Conservation (phyloP, 345 rosid genomes). For the Eucalyptus leucophloia region DNA sequence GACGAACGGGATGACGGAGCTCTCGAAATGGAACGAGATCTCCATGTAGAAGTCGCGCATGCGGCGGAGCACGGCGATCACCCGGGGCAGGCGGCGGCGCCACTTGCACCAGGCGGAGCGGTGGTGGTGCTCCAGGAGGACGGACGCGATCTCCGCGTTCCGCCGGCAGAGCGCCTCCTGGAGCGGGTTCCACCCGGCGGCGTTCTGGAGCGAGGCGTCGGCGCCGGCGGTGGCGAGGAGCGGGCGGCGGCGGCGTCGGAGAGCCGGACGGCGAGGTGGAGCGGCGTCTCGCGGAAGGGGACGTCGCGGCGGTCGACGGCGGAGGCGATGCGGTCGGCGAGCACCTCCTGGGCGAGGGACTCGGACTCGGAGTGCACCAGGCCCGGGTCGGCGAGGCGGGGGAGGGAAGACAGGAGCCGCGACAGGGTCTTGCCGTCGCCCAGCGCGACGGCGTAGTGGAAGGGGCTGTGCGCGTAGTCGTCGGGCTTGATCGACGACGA, state of each 20-base stretch:
- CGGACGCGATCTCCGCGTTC: slow-evolving; percentile 36
- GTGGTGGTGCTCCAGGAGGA: slow-evolving; percentile 38
- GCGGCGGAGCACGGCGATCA: slow-evolving; percentile 54
- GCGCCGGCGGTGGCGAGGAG: slow-evolving; percentile 59
- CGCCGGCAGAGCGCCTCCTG: slow-evolving; percentile 77
- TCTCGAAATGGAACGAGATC: slow-evolving; percentile 80
- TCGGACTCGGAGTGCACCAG: slow-evolving; percentile 61
- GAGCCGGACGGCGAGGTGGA: slow-evolving; percentile 74
- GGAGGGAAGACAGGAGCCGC: slow-evolving; percentile 55
- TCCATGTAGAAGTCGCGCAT: slow-evolving; percentile 98
- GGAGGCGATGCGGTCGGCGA: slow-evolving; percentile 69
- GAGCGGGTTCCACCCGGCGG: slow-evolving; percentile 75
- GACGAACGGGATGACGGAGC: slow-evolving; percentile 89
- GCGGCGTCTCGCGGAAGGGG: slow-evolving; percentile 71
- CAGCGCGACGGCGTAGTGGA: slow-evolving; percentile 70
- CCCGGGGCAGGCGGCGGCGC: slow-evolving; percentile 78
- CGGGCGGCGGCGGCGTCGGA: slow-evolving; percentile 41
- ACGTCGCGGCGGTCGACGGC: slow-evolving; percentile 81
- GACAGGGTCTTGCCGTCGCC: slow-evolving; percentile 64
- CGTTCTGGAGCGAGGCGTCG: slow-evolving; percentile 62
- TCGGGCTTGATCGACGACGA: slow-evolving; percentile 35
- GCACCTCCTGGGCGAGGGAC: slow-evolving; percentile 47
- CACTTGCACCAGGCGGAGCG: slow-evolving; percentile 80
- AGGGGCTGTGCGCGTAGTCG: slow-evolving; percentile 75
- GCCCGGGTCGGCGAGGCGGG: slow-evolving; percentile 53